Base-by-base conservation (phyloP, 2,329 filamentous ascomycete genomes). In the Penicillium sclerotigenum region DNA sequence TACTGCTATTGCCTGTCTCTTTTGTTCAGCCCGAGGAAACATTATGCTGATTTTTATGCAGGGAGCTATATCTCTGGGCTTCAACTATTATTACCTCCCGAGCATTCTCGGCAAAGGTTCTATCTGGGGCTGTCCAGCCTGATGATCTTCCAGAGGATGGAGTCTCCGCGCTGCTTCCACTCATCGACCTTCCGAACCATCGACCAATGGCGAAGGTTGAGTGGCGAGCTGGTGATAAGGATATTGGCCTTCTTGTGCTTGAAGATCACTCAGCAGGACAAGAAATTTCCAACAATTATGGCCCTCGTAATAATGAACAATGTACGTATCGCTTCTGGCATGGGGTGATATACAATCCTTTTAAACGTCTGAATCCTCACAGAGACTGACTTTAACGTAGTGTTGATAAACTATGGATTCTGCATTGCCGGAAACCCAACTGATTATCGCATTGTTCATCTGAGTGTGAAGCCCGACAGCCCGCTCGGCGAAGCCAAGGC, bases 161-260 rank as follows among this genome's bases (percentile, higher is more conserved):
- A 63, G 87, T 89, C 56, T 87, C 87, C 1, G 79, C 90, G 8
- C 76, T 91, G 5, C 77, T 90, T 33, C 88, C 88, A 1, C 76
- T 90, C 4, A 82, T 90, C 54, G 88, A 91, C 67, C 79, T 91
- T 28, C 84, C 83, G 11, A 91, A 91, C 66, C 88, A 91, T 67
- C 81, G 83, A 49, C 85, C 86, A 46, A 73, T 81, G 20, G 80
- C 85, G 0, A 74, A 79, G 40, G 81, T 86, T 1, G 72, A 77
- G 40, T 91, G 88, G 88, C 76, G 81, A 24, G 75, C 75, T 56
- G 73, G 71, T 2, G 64, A 68, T 8, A 61, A 70, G 52, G 70
- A 71, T 57, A 71, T 79, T 28, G 68, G 67, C 7, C 68, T 79
- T 40, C 67, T 75, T 38, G 75, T 80, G 2, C 70, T 80, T 22